Evolutionary conservation across 1,284 basidiomycete genomes (phyloP), one percentile per base, ranked within the genome.

Genomic region (Sanghuangporus sanghuang): DNA sequence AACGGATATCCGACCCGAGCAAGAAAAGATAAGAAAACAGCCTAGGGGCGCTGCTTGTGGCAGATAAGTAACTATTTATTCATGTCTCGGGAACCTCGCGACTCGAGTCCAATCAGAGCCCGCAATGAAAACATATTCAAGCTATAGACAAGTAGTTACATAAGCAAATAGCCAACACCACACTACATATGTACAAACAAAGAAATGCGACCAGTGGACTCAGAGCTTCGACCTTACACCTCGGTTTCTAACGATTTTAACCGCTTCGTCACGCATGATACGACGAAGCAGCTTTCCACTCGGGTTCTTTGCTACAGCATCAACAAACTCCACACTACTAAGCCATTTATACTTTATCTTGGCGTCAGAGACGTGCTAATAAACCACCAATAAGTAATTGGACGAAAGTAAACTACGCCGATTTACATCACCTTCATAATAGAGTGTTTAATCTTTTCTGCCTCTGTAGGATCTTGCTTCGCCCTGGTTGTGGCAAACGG

Each of bases 321-420:
- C 83, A 32, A 89, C 76, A 64, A 92, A 86, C 68, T 85, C 83
- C 5, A 92, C 78, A 2, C 86, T 89, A n/a, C 84, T 87, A 8
- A 93, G 75, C 67, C 80, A 80, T 73, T 93, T 93, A 75, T 93
- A 92, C 40, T 78, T 75, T 9, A 83, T 77, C 73, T 92, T 93
- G 63, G 79, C 73, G 65, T 89, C 87, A 5, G 85, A 77, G 21
- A 93, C 88, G 68, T 86, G 82, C 86, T 92, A 63, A 62, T 35
- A 69, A 61, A 21, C 59, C 61, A 61, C 70, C 27, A 8, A 21
- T 52, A 16, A 49, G 44, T 48, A 32, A 35, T 49, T 8, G 23
- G 27, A 55, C 35, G 54, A 9, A 44, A 38, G 7, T 16, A 57
- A 18, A 61, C 49, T 53, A 3, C 4, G 60, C 36, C 68, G 38